A percentile compares a stretch with the other conserved stretches of the same genome.
Conservation (phyloP, 1,284 basidiomycete species). For the Tetrapyrgos nigripes region DNA sequence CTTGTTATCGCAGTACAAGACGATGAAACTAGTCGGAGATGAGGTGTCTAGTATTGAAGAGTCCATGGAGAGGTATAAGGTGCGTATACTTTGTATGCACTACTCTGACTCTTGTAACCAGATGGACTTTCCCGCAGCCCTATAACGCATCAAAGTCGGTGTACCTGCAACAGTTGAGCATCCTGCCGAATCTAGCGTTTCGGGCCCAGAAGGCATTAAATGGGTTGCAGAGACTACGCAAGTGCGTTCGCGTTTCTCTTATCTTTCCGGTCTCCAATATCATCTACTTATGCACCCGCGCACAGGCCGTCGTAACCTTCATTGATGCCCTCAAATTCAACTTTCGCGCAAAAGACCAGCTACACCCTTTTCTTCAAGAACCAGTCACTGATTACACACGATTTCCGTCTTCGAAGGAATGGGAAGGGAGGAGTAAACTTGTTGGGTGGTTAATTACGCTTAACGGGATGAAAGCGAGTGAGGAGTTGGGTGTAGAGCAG, state of each 20-base stretch:
- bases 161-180: conserved; percentile 98
- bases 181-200: conserved; percentile 63
- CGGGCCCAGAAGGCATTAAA: conserved; percentile 89
- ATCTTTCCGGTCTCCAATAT: background rate
- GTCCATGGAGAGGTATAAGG: conserved; percentile 92
- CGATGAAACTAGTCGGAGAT: conserved; percentile 88
- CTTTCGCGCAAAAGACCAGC: conserved; percentile 94
- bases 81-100: conserved; percentile 47
- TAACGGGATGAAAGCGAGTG: conserved; percentile 96
- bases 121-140: conserved; percentile 96
- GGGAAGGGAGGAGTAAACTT: conserved; percentile 94
- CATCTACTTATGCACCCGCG: background rate
- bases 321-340: conserved; percentile 97
- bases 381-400: conserved; percentile 92
- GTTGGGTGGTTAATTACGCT: conserved; percentile 97
- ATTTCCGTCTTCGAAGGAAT: conserved; percentile 92
- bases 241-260: conserved; percentile 58
- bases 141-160: conserved; percentile 90
- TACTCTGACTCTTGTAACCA: no score
- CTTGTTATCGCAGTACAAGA: conserved; percentile 95
- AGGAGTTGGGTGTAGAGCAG: conserved; percentile 96
- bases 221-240: conserved; percentile 99
- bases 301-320: conserved; percentile 94
- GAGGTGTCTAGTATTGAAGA: conserved; percentile 84
- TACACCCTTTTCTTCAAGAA: conserved; percentile 94